Conservation (phyloP, 768 basidiomycete genomes). For the Hericium erinaceus region DNA sequence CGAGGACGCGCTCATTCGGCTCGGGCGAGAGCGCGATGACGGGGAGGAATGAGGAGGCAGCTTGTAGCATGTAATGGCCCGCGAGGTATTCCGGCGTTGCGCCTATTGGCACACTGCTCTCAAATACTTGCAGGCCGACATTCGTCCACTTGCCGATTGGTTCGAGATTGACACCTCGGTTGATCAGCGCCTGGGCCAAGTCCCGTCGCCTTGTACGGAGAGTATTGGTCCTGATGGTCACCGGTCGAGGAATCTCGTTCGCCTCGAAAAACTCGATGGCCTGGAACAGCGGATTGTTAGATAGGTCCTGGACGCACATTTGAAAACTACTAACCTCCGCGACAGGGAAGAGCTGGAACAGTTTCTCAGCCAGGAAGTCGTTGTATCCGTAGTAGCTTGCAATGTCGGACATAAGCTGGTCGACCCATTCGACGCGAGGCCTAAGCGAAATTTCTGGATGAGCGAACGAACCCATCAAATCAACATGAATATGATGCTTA, state of each 20-base stretch:
- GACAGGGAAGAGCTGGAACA: conserved; percentile 89
- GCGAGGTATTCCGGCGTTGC: conserved; percentile 99
- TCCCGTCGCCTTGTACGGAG: conserved; percentile 89
- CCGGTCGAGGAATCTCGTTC: conserved; percentile 90
- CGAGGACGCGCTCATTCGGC: conserved; percentile 87
- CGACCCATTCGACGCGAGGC: conserved; percentile 81
- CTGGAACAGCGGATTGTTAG: conserved; percentile 28
- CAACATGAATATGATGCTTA: conserved; percentile 23
- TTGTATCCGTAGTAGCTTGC: conserved; percentile 98
- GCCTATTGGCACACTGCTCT: conserved; percentile 89
- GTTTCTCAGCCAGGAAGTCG: conserved; percentile 86
- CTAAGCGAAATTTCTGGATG: conserved; percentile 31
- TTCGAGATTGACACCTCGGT: conserved; percentile 94
- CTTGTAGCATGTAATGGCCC: conserved; percentile 99
- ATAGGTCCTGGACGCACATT: background rate
- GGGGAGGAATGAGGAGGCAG: conserved; percentile 97
- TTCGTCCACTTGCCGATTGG: conserved; percentile 99
- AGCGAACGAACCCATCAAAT: background rate
- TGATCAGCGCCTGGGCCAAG: conserved; percentile 87
- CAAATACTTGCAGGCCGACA: conserved; percentile 97
- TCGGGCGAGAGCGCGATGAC: conserved; percentile 93
- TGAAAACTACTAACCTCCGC: conserved; percentile 55
- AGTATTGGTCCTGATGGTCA: conserved; percentile 97
- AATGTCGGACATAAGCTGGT: conserved; percentile 83
- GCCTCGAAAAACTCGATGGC: conserved; percentile 98